Conservation (phyloP, 2,329 filamentous ascomycete species). For the Fonsecaea monophora region DNA sequence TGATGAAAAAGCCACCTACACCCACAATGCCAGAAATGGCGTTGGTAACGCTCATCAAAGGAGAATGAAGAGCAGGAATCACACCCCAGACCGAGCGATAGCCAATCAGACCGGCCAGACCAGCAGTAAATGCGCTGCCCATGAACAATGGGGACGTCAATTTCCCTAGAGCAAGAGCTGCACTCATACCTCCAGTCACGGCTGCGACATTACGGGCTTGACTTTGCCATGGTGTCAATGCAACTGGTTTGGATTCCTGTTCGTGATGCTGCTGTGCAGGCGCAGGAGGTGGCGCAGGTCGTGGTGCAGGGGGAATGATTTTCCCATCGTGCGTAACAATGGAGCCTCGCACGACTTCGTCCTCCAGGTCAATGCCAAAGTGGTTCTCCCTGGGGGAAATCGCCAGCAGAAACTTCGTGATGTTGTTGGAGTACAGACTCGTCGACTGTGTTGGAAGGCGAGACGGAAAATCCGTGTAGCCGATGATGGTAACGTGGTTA, state of each 20-base stretch:
- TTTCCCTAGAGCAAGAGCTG: constrained; percentile 77
- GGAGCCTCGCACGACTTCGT: constrained; percentile 84
- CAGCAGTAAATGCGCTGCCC: constrained; percentile 84
- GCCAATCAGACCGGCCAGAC: constrained; percentile 81
- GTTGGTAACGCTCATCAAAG: constrained; percentile 91
- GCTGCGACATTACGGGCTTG: constrained; percentile 75
- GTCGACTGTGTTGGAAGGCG: constrained; percentile 87
- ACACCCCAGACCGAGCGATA: constrained; percentile 92
- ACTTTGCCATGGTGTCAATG: constrained; percentile 82
- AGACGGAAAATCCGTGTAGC: constrained; percentile 89
- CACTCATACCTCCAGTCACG: constrained; percentile 78
- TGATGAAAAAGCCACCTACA: constrained; percentile 84
- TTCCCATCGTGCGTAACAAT: constrained; percentile 82
- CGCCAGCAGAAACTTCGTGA: constrained; percentile 84
- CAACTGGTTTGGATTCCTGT: constrained; percentile 64
- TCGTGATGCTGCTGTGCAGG: constrained; percentile 60
- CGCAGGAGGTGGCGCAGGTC: constrained; percentile 65
- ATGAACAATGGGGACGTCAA: constrained; percentile 84
- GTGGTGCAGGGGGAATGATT: constrained; percentile 76
- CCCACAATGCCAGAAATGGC: constrained; percentile 90
- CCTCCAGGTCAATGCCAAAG: constrained; percentile 79
- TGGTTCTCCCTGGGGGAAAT: constrained; percentile 78
- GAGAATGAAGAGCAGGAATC: constrained; percentile 80
- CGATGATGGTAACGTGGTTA: constrained; percentile 83
- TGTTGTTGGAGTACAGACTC: constrained; percentile 91